phyloP scores from a whole-genome alignment of 73 alveolate species.

The Tetrahymena thermophila region DNA sequence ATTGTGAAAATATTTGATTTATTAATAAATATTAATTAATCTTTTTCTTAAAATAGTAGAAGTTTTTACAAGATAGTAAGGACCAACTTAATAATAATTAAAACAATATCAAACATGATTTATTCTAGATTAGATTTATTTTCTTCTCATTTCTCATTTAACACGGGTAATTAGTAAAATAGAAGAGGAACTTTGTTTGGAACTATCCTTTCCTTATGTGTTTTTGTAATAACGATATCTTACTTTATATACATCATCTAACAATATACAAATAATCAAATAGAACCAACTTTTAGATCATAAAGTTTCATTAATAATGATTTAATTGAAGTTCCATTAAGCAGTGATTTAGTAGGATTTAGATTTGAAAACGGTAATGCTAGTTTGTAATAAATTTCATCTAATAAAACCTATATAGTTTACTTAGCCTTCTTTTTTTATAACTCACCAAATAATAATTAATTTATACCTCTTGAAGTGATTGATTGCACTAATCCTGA shows the following conservation, averaged over 20 bases:
- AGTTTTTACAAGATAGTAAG: neutral
- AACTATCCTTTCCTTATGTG: neutral
- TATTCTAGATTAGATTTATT: neutral
- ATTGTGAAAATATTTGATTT: too few species aligned
- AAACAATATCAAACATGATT: neutral
- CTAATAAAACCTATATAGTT: neutral
- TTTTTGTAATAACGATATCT: neutral
- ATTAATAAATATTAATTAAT: too few species aligned
- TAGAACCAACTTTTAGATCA: neutral
- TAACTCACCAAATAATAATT: neutral
- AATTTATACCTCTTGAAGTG: neutral
- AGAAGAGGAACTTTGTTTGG: neutral
- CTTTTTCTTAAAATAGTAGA: neutral
- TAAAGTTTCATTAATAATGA: neutral
- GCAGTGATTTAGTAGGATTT: neutral
- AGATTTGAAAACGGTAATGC: neutral
- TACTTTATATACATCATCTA: too few species aligned
- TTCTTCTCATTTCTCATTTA: neutral
- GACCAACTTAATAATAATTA: too few species aligned
- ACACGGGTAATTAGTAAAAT: neutral
- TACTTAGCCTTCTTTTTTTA: neutral
- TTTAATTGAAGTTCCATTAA: neutral
- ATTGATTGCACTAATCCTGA: neutral
- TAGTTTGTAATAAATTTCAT: too few species aligned
- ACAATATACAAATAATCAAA: too few species aligned